Evolutionary conservation across 129 eudicot genomes (phyloP).

Genomic region (Smallanthus sonchifolius): DNA sequence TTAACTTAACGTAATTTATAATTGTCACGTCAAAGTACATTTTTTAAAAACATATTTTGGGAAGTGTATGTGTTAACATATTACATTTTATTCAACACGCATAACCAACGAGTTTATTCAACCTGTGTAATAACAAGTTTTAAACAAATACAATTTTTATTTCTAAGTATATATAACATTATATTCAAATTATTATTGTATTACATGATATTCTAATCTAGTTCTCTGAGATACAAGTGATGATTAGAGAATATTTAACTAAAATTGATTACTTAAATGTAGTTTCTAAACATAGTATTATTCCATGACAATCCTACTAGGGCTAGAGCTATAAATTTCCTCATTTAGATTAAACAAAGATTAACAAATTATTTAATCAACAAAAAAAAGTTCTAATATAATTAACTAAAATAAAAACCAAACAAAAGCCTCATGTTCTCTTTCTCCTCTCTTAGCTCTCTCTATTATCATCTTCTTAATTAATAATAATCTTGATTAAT

Average conservation of each 20-base stretch:
- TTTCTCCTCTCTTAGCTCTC: conserved; percentile 33
- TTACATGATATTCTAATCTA: too few relatives aligned
- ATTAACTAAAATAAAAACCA: conserved; percentile 26
- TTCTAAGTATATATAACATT: too few relatives aligned
- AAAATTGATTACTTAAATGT: conserved; percentile 24
- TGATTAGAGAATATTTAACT: conserved; percentile 9
- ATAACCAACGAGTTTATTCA: too few relatives aligned
- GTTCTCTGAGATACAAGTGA: conserved; percentile 16
- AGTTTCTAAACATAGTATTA: conserved; percentile 20
- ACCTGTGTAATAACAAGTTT: too few relatives aligned
- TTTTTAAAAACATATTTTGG: too few relatives aligned
- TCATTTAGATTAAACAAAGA: conserved; percentile 28
- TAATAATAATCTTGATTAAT: conserved; percentile 21
- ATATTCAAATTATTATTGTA: too few relatives aligned
- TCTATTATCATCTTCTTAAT: conserved; percentile 18
- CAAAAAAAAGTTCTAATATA: conserved; percentile 21
- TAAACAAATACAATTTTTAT: too few relatives aligned
- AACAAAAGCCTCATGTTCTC: conserved; percentile 30
- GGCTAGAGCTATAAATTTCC: conserved; percentile 24
- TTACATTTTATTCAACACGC: too few relatives aligned
- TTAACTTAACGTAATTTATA: too few relatives aligned
- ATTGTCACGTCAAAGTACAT: too few relatives aligned
- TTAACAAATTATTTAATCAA: conserved; percentile 25
- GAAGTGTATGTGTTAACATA: too few relatives aligned
- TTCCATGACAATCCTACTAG: conserved; percentile 9